A percentile compares a stretch with the other conserved stretches of the same genome.
These are phyloP conservation scores for Penicillium flavigenum DNA, from an alignment of 495 filamentous ascomycete genomes.

Conservation along the genomic window DNA sequence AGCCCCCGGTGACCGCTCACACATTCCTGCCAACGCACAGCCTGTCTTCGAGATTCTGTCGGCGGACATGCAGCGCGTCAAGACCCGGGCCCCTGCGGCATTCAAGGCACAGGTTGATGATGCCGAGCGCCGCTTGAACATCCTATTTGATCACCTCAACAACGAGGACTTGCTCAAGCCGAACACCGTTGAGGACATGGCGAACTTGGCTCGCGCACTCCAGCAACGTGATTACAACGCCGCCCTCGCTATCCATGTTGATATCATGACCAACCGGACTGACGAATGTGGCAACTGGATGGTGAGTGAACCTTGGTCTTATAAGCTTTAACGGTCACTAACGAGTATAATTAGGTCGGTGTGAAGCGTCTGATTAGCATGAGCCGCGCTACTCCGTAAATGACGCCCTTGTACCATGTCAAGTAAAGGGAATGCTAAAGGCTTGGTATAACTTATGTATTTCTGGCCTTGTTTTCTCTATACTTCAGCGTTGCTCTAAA, in stretches of 20 bases:
- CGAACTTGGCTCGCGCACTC: constrained; percentile 64
- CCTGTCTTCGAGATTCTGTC: constrained; percentile 79
- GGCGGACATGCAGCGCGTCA: constrained; percentile 84
- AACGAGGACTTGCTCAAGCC: constrained; percentile 85
- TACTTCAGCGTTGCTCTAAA: constrained; percentile 12
- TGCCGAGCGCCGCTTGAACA: constrained; percentile 84
- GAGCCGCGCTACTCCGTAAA: constrained; percentile 72
- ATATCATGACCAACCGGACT: constrained; percentile 77
- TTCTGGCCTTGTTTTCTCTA: constrained; percentile 13
- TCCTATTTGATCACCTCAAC: constrained; percentile 94
- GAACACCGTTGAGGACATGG: constrained; percentile 73
- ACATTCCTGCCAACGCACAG: constrained; percentile 74
- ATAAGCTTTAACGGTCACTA: constrained; percentile 4
- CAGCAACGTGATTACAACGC: constrained; percentile 69
- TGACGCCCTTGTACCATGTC: constrained; percentile 1
- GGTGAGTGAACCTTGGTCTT: constrained; percentile 56
- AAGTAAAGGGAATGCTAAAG: constrained; percentile 8
- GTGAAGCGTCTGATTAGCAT: constrained; percentile 90
- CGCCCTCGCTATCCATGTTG: constrained; percentile 73
- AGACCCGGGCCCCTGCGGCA: constrained; percentile 71
- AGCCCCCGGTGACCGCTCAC: constrained; percentile 83
- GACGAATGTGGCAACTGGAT: constrained; percentile 94
- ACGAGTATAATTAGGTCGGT: constrained; percentile 61
- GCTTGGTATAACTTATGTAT: constrained; percentile 17
- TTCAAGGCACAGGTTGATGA: constrained; percentile 87